Base-by-base conservation (phyloP, 257 asterid species). In the Euphrasia confusa region DNA sequence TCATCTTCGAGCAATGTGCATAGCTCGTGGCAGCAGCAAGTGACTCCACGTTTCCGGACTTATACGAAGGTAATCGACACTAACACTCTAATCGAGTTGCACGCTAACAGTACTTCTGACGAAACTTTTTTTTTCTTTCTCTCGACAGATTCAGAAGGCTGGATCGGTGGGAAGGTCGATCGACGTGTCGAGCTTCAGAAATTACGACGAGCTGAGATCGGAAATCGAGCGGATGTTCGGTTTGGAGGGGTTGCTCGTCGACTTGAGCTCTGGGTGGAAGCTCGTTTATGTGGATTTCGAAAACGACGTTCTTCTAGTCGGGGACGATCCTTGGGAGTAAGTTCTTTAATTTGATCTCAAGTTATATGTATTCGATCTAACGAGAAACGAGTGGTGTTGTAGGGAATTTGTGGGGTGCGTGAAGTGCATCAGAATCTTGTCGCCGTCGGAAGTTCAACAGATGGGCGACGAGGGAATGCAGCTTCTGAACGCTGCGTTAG, bases 301-400 rank as follows among this genome's bases (percentile, higher is more conserved):
- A 70, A 82, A 77, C 44, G 95, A 88, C 21, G 95, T 86, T 48
- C 93, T 86, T 60, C 93, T 88, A 10, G 93, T 86, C 26, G 96
- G 95, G 10, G 95, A 88, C 61, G 96, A 88, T 80, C 95, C 96
- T 60, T 88, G 96, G 96, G 95, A 83, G 96, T 88, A 80, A 80
- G 96, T 78, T 13, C 39, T 27, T 54, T 54, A 26, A 54, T 26
- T 39, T 5, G 9, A 11, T 2, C 2, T 9, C 24, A 21, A 21
- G 24, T 21, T 21, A 21, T 21, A 1, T 21, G 24, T 21, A 53
- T 10, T 53, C 27, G 24, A 49, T 49, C 21, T 49, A 15, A n/a
- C 5, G 7, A 1, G 55, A 49, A 7, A 39, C 24, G 63, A 4
- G 13, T 48, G 24, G 24, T 21, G 24, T 65, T 70, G 69, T 68